These are phyloP conservation scores for Ophiostoma ips DNA, from an alignment of 2,329 filamentous ascomycete genomes.

Conservation along the genomic window DNA sequence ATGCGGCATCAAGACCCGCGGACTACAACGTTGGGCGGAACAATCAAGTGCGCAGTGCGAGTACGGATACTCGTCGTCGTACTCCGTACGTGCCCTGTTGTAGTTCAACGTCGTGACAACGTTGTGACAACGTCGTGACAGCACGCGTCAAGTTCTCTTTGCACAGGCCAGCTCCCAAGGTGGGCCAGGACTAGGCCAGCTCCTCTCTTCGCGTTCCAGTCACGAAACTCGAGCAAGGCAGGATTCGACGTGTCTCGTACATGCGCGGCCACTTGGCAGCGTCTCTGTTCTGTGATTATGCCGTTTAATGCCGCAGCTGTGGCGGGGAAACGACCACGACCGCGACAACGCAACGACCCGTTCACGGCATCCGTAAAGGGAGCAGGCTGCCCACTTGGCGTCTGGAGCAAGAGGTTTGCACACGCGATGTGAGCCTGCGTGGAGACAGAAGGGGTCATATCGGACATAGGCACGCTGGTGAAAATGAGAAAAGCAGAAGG, in stretches of 20 bases:
- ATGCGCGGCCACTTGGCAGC: conserved; percentile 10
- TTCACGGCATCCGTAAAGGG: too few relatives aligned
- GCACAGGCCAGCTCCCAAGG: not conserved
- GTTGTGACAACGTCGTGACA: too few relatives aligned
- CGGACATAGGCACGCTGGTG: too few relatives aligned
- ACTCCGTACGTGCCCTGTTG: not conserved
- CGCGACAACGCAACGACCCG: not conserved
- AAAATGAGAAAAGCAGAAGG: too few relatives aligned
- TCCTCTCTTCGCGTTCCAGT: not conserved
- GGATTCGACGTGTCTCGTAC: not conserved
- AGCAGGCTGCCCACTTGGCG: too few relatives aligned
- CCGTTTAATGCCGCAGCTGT: conserved; percentile 10
- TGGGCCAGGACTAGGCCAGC: not conserved
- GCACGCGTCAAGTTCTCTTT: too few relatives aligned
- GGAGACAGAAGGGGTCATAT: too few relatives aligned
- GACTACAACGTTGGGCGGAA: not conserved
- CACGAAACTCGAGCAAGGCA: not conserved
- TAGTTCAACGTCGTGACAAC: too few relatives aligned
- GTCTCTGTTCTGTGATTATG: conserved; percentile 6
- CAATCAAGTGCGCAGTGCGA: conserved; percentile 7
- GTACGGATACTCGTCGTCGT: too few relatives aligned
- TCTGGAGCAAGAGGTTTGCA: too few relatives aligned
- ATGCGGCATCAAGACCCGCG: not conserved
- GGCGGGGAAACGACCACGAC: not conserved
- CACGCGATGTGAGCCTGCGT: too few relatives aligned